Evolutionary conservation across 768 basidiomycete species (phyloP).

Genomic region (Tephrocybe sp.): DNA sequence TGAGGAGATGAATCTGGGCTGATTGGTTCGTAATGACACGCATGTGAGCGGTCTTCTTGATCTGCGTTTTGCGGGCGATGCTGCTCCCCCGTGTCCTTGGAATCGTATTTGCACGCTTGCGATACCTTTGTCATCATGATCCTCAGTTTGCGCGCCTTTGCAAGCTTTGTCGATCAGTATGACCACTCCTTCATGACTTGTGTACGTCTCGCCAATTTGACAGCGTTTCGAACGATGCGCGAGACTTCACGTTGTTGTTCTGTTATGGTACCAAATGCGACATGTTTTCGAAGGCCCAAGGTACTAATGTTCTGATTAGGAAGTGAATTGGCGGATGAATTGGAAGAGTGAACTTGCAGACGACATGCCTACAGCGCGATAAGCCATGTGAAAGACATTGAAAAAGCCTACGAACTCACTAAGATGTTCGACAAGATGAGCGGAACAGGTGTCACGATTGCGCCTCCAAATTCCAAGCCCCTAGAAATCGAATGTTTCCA

Average conservation of each 20-base stretch:
- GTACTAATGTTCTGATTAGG: constrained; percentile 13
- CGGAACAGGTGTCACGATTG: constrained; percentile 18
- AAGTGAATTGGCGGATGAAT: background rate
- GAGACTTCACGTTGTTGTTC: constrained; percentile 16
- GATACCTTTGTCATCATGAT: too few relatives aligned
- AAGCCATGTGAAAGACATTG: background rate
- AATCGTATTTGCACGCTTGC: too few relatives aligned
- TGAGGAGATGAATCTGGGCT: constrained; percentile 30
- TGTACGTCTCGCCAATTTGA: background rate
- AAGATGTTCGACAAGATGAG: constrained; percentile 20
- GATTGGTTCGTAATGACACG: constrained; percentile 5
- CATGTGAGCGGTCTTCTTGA: too few relatives aligned
- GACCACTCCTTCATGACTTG: background rate
- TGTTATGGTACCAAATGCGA: constrained; percentile 14
- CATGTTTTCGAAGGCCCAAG: constrained; percentile 18
- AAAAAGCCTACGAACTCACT: constrained; percentile 12
- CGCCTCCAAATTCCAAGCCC: constrained; percentile 8
- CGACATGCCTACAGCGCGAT: constrained; percentile 21
- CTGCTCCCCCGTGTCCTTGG: too few relatives aligned
- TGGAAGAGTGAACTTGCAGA: constrained; percentile 16
- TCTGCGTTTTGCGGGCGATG: too few relatives aligned
- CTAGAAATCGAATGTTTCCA: background rate
- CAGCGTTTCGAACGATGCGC: constrained; percentile 18
- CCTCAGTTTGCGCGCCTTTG: background rate
- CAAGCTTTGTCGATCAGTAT: background rate